Conservation (phyloP, 129 eudicot species). For the Artemisia tridentata region DNA sequence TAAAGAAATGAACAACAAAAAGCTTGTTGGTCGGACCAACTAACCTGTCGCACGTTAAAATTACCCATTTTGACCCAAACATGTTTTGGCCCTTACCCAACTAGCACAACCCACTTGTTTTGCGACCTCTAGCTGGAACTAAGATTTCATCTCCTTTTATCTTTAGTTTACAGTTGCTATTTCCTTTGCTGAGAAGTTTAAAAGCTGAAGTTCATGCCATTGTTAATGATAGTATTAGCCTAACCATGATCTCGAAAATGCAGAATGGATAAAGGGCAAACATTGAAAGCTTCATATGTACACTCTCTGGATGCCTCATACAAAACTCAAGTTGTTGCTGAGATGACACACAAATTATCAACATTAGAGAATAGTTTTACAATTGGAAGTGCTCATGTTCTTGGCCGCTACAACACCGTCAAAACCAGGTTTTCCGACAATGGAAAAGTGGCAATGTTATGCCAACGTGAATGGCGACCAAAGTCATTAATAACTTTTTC, state of each 20-base stretch:
- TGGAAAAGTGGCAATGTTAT: conserved; percentile 67
- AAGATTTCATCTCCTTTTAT: too few relatives aligned
- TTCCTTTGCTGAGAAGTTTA: background rate
- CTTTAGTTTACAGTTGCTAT: too few relatives aligned
- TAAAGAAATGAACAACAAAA: too few relatives aligned
- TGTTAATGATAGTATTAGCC: background rate
- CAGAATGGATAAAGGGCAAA: conserved; percentile 86
- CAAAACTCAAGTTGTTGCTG: conserved; percentile 74
- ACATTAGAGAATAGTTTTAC: conserved; percentile 62
- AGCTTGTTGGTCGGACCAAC: too few relatives aligned
- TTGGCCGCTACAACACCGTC: conserved; percentile 57
- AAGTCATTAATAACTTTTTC: conserved; percentile 77
- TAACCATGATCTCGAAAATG: conserved; percentile 11
- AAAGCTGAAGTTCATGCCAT: background rate
- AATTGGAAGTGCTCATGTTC: conserved; percentile 63
- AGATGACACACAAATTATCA: conserved; percentile 67
- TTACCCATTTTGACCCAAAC: too few relatives aligned
- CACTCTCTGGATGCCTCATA: conserved; percentile 58
- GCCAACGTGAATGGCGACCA: conserved; percentile 94
- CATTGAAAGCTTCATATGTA: conserved; percentile 77
- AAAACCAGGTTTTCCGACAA: conserved; percentile 65
- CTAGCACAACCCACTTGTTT: too few relatives aligned
- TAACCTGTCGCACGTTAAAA: too few relatives aligned
- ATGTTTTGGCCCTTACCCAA: too few relatives aligned
- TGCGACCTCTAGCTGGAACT: too few relatives aligned